phyloP scores from a whole-genome alignment of 148 eudicot genomes.

The Silene uniflora region DNA sequence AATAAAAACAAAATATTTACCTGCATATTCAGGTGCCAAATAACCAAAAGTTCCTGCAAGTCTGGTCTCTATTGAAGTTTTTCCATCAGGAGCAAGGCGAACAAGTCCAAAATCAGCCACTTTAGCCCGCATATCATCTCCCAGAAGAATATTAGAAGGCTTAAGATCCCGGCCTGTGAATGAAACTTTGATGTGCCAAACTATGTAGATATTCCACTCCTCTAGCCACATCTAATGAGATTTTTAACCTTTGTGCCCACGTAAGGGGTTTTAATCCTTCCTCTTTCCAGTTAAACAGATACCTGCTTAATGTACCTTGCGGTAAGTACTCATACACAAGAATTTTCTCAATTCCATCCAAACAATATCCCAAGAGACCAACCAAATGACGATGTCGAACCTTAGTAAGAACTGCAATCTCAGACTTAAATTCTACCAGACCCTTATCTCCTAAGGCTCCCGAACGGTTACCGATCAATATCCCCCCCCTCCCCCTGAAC shows the following conservation, averaged over 20 bases:
- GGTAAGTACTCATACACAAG: constrained; percentile 82
- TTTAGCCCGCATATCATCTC: constrained; percentile 74
- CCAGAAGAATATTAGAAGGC: constrained; percentile 71
- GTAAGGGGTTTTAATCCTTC: constrained; percentile 54
- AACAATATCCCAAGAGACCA: constrained; percentile 63
- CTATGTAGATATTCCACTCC: constrained; percentile 77
- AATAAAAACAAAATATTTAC: constrained; percentile 32
- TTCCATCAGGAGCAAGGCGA: constrained; percentile 73
- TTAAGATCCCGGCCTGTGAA: constrained; percentile 85
- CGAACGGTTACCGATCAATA: too few relatives aligned
- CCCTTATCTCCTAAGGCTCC: constrained; percentile 64
- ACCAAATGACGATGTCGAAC: constrained; percentile 77
- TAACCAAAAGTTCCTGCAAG: constrained; percentile 84
- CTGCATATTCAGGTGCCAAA: constrained; percentile 85
- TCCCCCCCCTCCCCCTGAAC: too few relatives aligned
- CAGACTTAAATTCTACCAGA: constrained; percentile 63
- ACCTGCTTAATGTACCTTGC: constrained; percentile 62
- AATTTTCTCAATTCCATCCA: constrained; percentile 69
- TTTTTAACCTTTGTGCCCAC: constrained; percentile 61
- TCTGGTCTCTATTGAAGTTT: constrained; percentile 55
- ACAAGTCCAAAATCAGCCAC: constrained; percentile 90
- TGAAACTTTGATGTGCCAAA: constrained; percentile 78
- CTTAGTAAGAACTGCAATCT: constrained; percentile 67
- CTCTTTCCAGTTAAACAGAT: constrained; percentile 54
- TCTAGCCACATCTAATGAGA: constrained; percentile 81